A percentile compares a stretch with the other conserved stretches of the same genome.
Conservation (phyloP, 176 grass and related monocot genomes). For the Cenchrus americanus region DNA sequence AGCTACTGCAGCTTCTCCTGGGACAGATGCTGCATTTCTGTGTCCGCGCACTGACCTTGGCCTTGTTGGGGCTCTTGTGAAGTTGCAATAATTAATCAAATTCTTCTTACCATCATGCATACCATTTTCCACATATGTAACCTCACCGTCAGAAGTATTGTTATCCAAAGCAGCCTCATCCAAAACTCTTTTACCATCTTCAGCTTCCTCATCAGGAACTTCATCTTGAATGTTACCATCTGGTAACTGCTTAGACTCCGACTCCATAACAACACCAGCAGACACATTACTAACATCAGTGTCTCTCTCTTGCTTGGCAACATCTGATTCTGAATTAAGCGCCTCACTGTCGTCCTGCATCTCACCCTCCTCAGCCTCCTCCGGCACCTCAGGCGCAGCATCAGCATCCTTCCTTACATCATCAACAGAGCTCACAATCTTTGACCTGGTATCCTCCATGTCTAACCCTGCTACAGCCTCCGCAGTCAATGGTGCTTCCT, state of each 20-base stretch:
- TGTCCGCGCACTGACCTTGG: slow-evolving; percentile 58
- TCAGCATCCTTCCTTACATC: slow-evolving; percentile 50
- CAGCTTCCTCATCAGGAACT: slow-evolving; percentile 44
- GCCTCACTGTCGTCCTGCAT: slow-evolving; percentile 50
- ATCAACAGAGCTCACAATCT: slow-evolving; percentile 56
- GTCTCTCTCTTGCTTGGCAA: slow-evolving; percentile 32
- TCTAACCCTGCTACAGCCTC: slow-evolving; percentile 70
- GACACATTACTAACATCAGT: slow-evolving; percentile 24
- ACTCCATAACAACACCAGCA: slow-evolving; percentile 38
- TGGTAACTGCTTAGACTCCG: slow-evolving; percentile 28
- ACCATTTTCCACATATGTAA: slow-evolving; percentile 4
- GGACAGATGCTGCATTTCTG: slow-evolving; percentile 39
- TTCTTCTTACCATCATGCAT: slow-evolving; percentile 26
- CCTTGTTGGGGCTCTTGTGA: slow-evolving; percentile 70
- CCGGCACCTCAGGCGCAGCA: slow-evolving; percentile 29
- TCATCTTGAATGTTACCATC: slow-evolving; percentile 47
- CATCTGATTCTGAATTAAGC: slow-evolving; percentile 35
- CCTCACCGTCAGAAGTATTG: no score
- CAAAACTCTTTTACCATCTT: slow-evolving; percentile 28
- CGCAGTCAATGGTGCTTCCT: slow-evolving; percentile 49
- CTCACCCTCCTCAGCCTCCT: slow-evolving; percentile 38
- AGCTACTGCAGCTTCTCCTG: slow-evolving; percentile 31
- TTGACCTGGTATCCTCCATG: slow-evolving; percentile 80
- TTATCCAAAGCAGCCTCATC: slow-evolving; percentile 19
- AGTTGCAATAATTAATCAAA: slow-evolving; percentile 60